These are phyloP conservation scores for Trichoderma sp. DNA, from an alignment of 2,329 filamentous ascomycete genomes.

Conservation along the genomic window DNA sequence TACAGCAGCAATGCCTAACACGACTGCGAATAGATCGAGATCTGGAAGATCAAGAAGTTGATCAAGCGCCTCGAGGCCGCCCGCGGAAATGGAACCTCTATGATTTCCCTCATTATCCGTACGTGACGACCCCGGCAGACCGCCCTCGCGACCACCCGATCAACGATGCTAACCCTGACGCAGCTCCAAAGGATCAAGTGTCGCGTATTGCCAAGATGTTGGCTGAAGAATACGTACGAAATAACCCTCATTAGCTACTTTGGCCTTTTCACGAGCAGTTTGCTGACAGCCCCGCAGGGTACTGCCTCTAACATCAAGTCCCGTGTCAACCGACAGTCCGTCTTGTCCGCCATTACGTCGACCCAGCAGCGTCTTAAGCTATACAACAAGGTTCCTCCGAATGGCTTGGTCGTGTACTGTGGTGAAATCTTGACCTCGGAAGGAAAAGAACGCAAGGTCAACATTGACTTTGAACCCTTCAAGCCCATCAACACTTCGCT, in stretches of 20 bases:
- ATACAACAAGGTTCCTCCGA: slow-evolving; percentile 97
- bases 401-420: slow-evolving; percentile 97
- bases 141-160: slow-evolving; percentile 2
- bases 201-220: slow-evolving; percentile 98
- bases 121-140: slow-evolving; percentile 39
- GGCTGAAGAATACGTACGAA: slow-evolving; percentile 95
- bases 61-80: slow-evolving; percentile 98
- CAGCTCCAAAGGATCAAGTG: slow-evolving; percentile 96
- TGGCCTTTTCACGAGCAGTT: neutral
- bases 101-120: slow-evolving; percentile 99
- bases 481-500: slow-evolving; percentile 99
- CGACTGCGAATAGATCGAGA: slow-evolving; percentile 57
- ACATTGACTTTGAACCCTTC: slow-evolving; percentile 99
- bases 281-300: slow-evolving; percentile 57
- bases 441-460: slow-evolving; percentile 99
- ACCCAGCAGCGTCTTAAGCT: slow-evolving; percentile 99
- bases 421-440: slow-evolving; percentile 99
- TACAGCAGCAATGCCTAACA: slow-evolving; percentile 18
- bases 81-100: slow-evolving; percentile 96
- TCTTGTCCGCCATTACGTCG: slow-evolving; percentile 96
- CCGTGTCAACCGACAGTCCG: slow-evolving; percentile 96
- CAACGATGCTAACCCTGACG: slow-evolving; percentile 18
- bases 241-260: neutral
- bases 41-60: slow-evolving; percentile 99
- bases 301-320: slow-evolving; percentile 99